These are phyloP conservation scores for Diplodia seriata DNA, from an alignment of 2,329 filamentous ascomycete species.

Conservation along the genomic window DNA sequence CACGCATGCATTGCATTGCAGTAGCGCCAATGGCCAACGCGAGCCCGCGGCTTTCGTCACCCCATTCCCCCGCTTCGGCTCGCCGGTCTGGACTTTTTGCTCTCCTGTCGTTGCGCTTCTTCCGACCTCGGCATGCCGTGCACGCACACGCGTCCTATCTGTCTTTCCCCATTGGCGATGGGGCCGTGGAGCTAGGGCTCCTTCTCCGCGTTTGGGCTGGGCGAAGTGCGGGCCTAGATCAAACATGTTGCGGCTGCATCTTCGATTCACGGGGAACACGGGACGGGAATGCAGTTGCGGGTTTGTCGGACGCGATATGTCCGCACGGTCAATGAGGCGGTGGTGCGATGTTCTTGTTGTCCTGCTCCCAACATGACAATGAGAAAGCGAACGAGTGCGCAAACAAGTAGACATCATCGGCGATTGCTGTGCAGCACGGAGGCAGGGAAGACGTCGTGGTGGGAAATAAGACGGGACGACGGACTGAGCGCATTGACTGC, in stretches of 20 bases:
- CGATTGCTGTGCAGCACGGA: neutral
- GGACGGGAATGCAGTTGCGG: neutral
- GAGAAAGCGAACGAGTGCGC: neutral
- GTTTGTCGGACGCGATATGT: neutral
- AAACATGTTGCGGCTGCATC: neutral
- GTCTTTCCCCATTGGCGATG: too few species aligned
- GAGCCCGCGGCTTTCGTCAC: neutral
- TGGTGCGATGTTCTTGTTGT: neutral
- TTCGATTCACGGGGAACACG: neutral
- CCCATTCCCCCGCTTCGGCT: neutral
- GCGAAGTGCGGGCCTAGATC: neutral
- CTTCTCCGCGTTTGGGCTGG: too few species aligned
- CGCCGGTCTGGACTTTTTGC: neutral
- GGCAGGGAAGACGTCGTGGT: neutral
- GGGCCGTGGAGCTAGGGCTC: neutral
- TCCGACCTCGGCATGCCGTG: too few species aligned
- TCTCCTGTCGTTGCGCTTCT: too few species aligned
- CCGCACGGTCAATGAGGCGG: neutral
- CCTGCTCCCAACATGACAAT: neutral
- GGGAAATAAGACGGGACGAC: neutral
- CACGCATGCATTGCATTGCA: slow-evolving; percentile 4
- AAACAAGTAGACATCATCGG: neutral
- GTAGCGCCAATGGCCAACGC: neutral
- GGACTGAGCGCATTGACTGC: neutral
- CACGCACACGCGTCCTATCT: too few species aligned